Conservation (phyloP, 108 stramenopile species). For the Bacterosira constricta region DNA sequence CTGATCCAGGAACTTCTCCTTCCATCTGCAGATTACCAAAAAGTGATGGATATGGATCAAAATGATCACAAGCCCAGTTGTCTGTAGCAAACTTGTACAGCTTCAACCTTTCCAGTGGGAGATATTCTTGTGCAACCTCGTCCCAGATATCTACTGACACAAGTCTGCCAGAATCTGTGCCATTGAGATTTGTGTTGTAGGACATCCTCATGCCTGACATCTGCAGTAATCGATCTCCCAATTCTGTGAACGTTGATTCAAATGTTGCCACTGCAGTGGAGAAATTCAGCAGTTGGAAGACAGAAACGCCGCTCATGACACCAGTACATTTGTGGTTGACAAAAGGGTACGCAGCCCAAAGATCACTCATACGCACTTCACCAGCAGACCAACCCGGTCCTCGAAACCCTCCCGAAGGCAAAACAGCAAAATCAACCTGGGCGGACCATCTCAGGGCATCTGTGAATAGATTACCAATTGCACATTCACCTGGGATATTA, state of each 20-base stretch:
- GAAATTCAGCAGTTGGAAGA: conserved; percentile 56
- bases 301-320: conserved; percentile 39
- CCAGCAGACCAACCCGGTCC: conserved; percentile 60
- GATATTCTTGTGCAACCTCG: conserved; percentile 18
- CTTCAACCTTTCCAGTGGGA: conserved; percentile 50
- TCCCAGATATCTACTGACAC: conserved; percentile 42
- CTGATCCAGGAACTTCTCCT: conserved; percentile 37
- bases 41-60: conserved; percentile 42
- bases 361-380: conserved; percentile 44
- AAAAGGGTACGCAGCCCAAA: conserved; percentile 54
- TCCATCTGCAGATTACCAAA: conserved; percentile 30
- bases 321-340: conserved; percentile 54
- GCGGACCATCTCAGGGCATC: conserved; percentile 61
- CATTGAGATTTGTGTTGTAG: conserved; percentile 46
- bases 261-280: conserved; percentile 47
- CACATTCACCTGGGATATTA: conserved; percentile 55
- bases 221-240: conserved; percentile 53
- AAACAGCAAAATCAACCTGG: conserved; percentile 47
- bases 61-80: conserved; percentile 43
- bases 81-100: conserved; percentile 62
- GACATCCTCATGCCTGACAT: conserved; percentile 55
- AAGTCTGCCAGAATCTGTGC: conserved; percentile 10
- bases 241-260: conserved; percentile 22
- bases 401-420: conserved; percentile 39
- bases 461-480: conserved; percentile 54